Conservation (phyloP, 345 rosid genomes). For the Eucalyptus viminalis region DNA sequence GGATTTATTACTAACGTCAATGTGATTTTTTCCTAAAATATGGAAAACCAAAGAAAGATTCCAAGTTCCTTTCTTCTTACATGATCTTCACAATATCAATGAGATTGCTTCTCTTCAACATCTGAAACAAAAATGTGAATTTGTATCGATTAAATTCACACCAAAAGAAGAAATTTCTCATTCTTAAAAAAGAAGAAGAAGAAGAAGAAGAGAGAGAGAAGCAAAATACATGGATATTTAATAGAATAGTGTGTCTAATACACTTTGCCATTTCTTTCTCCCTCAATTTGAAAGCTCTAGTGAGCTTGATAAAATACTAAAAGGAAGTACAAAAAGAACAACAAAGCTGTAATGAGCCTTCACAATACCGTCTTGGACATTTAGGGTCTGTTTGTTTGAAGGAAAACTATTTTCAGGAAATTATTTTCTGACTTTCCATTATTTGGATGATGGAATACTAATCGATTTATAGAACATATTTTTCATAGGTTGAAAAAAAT, state of each 20-base stretch:
- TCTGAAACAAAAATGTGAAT: not conserved
- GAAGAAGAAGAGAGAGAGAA: no score
- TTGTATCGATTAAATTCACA: not conserved
- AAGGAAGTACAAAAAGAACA: no score
- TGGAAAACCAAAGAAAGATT: not conserved
- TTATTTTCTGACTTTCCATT: not conserved
- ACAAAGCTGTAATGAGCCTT: not conserved
- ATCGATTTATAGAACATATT: no score
- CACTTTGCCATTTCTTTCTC: no score
- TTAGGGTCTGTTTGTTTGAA: not conserved
- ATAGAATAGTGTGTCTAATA: no score
- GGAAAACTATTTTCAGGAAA: not conserved
- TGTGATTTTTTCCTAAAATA: not conserved
- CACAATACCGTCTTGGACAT: no score
- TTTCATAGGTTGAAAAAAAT: not conserved
- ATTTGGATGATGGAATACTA: not conserved
- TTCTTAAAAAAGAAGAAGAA: no score
- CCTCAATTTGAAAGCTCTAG: no score
- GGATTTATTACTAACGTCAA: not conserved
- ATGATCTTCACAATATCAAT: not conserved
- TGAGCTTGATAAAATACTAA: no score
- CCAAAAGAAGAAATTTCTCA: not conserved
- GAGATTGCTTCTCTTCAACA: not conserved
- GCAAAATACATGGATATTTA: no score
- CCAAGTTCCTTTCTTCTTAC: not conserved